These are phyloP conservation scores for Curvularia spicifera DNA, from an alignment of 2,329 filamentous ascomycete genomes.

Conservation along the genomic window DNA sequence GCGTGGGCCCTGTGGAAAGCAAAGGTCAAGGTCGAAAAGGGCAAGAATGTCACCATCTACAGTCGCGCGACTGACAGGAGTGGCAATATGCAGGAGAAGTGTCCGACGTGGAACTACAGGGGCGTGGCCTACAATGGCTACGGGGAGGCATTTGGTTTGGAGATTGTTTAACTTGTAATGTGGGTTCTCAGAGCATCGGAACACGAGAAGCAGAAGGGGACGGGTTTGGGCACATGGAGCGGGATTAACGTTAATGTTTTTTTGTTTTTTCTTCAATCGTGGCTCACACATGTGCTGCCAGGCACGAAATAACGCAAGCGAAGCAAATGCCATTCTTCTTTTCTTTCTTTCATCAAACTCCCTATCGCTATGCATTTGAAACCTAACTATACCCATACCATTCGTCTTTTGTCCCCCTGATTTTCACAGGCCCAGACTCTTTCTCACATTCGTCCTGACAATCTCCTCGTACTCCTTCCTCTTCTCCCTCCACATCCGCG, in stretches of 20 bases:
- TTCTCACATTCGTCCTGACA: constrained; percentile 65
- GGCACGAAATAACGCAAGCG: neutral
- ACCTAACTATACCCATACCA: neutral
- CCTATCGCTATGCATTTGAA: constrained; percentile 21
- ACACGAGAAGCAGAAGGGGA: neutral
- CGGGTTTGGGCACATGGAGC: neutral
- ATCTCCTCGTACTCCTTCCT: constrained; percentile 76
- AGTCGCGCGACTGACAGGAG: constrained; percentile 62
- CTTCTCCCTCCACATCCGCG: constrained; percentile 84
- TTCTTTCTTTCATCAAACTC: constrained; percentile 13
- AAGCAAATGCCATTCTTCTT: neutral
- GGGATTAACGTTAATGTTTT: neutral
- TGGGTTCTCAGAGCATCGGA: neutral
- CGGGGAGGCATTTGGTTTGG: constrained; percentile 60
- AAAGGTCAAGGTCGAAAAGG: constrained; percentile 51
- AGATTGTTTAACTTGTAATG: constrained; percentile 43
- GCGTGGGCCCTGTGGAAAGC: constrained; percentile 64
- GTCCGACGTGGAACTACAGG: constrained; percentile 63
- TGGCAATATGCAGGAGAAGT: constrained; percentile 59
- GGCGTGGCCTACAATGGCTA: constrained; percentile 68
- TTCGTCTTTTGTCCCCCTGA: too few relatives aligned
- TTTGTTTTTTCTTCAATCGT: neutral
- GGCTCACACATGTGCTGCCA: neutral
- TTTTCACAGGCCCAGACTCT: constrained; percentile 45
- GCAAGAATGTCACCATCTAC: constrained; percentile 54